Base-by-base conservation (phyloP, 2,329 filamentous ascomycete genomes). In the Bipolaris sorokiniana region DNA sequence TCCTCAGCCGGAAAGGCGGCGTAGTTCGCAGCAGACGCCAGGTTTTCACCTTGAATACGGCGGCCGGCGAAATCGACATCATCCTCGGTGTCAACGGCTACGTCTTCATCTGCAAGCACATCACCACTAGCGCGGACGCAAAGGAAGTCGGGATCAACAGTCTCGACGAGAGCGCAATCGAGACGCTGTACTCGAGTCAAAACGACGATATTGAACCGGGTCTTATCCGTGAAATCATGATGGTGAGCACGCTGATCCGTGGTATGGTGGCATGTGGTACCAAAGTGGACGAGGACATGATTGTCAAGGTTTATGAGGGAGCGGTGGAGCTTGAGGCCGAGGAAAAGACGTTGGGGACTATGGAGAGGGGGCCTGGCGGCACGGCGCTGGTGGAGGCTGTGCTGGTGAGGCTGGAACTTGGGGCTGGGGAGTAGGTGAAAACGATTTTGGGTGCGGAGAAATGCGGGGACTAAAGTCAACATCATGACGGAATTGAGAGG, bases 81-180 rank as follows among this genome's bases (percentile, higher is more conserved):
- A 85, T 97, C 50, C 82, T 99, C 1, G 95, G 95, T 2, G 95
- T 99, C 37, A 99, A 99, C 70, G 95, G 95, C 1, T 98, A 96
- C 74, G 92, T 98, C 56, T 99, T 92, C 90, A 93, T 98, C 71
- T 88, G 89, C 77, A 93, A 91, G 79, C 92, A 96, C 68, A 80
- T 90, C 7, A 88, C 90, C 64, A 84, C 83, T 3, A 76, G 69
- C 2, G 77, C 83, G 41, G 79, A 80, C n/a, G 79, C 78, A 13
- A 80, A 80, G 52, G 82, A 81, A 72, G 86, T 80, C 9, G 83
- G 84, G 2, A 91, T 97, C 69, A 96, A 92, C 51, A 86, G 90
- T 64, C 84, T 97, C 75, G 95, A 98, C 76, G 95, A 99, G 79
- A 88, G 83, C 66, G 90, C 95, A 18, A 92, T 88, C 62, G 87